Evolutionary conservation across 805 yeast genomes (phyloP).

Genomic region (Komagataella phaffii): DNA sequence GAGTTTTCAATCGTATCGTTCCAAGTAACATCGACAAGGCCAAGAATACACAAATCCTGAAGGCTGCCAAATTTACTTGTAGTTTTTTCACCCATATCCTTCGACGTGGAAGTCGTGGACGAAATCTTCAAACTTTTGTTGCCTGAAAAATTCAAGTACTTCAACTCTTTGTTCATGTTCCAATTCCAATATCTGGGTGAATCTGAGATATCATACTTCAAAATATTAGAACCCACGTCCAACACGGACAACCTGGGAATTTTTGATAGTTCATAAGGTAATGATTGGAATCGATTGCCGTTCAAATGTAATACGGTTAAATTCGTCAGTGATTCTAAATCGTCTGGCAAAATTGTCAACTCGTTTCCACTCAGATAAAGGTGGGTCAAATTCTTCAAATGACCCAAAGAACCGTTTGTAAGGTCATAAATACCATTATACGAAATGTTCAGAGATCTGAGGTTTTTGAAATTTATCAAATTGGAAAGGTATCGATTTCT

Average conservation of each 20-base stretch:
- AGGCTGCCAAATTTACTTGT: conserved; percentile 54
- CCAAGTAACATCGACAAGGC: conserved; percentile 90
- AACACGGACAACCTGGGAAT: conserved; percentile 49
- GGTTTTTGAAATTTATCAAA: conserved; percentile 41
- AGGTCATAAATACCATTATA: conserved; percentile 79
- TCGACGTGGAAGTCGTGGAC: conserved; percentile 40
- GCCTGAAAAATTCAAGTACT: conserved; percentile 81
- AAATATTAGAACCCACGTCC: conserved; percentile 83
- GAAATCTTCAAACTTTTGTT: conserved; percentile 85
- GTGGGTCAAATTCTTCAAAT: conserved; percentile 42
- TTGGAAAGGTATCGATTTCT: conserved; percentile 65
- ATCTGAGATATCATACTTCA: conserved; percentile 86
- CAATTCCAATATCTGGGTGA: conserved; percentile 98
- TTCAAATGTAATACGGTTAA: conserved; percentile 58
- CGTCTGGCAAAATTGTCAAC: conserved; percentile 73
- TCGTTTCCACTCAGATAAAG: conserved; percentile 77
- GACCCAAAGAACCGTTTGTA: conserved; percentile 55
- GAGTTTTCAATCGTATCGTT: conserved; percentile 80
- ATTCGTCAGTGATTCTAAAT: conserved; percentile 46
- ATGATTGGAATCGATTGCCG: conserved; percentile 70
- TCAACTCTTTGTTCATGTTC: conserved; percentile 69
- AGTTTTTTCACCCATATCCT: conserved; percentile 28
- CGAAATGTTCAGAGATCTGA: conserved; percentile 59
- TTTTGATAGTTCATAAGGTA: conserved; percentile 81
- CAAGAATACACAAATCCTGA: conserved; percentile 58